Percentiles rank a stretch among this genome's conserved stretches.
Evolutionary conservation across 2,329 filamentous ascomycete species (phyloP).

Genomic region (Alternaria burnsii): DNA sequence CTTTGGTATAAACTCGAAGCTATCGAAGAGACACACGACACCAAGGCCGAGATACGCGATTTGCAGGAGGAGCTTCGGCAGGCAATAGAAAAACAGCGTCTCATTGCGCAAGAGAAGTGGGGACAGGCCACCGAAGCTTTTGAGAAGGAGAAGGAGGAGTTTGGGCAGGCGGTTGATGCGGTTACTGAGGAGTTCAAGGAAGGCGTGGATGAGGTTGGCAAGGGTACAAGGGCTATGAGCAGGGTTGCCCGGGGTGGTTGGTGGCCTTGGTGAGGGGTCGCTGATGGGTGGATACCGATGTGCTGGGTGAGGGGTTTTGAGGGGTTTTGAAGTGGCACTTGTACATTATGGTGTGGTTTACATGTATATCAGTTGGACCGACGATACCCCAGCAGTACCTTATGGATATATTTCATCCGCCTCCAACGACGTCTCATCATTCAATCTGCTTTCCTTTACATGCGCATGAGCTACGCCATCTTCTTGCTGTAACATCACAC

Average conservation of each 20-base stretch:
- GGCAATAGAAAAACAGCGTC: constrained; percentile 29
- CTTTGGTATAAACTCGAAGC: constrained; percentile 77
- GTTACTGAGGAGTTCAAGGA: constrained; percentile 26
- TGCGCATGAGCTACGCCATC: background rate
- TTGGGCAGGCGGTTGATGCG: constrained; percentile 18
- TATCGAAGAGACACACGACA: constrained; percentile 70
- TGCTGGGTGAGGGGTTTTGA: background rate
- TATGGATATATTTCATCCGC: background rate
- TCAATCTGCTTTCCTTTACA: background rate
- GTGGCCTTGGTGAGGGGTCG: constrained; percentile 34
- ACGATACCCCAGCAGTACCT: constrained; percentile 5
- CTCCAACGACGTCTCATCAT: background rate
- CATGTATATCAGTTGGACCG: constrained; percentile 5
- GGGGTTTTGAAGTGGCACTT: background rate
- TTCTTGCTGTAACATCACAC: background rate
- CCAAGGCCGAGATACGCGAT: constrained; percentile 38
- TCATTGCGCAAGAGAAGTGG: constrained; percentile 13
- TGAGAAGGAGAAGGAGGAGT: constrained; percentile 21
- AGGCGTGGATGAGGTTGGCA: constrained; percentile 23
- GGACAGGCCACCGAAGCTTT: constrained; percentile 15
- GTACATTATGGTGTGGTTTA: constrained; percentile 2
- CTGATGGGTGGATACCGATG: background rate
- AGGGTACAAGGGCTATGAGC: constrained; percentile 20
- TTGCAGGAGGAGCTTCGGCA: constrained; percentile 35
- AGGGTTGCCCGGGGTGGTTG: constrained; percentile 30